A percentile compares a stretch with the other conserved stretches of the same genome.
phyloP scores from a whole-genome alignment of 1,284 basidiomycete species.

The Boletus austroedulis region DNA sequence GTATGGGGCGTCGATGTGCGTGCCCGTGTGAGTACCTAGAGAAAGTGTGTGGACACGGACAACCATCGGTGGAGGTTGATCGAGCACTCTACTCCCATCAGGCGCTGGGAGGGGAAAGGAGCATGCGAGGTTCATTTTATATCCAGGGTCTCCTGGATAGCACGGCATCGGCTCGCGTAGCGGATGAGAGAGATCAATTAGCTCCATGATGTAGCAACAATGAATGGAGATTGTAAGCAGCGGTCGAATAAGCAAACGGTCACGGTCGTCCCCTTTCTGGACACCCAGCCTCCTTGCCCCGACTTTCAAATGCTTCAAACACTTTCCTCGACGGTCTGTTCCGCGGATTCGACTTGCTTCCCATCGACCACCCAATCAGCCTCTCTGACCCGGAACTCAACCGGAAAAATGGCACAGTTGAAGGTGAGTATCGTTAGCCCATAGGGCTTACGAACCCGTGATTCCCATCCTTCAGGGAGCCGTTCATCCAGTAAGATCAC shows the following conservation, averaged over 20 bases:
- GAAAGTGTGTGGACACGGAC: slow-evolving; percentile 27
- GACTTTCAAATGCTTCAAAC: not conserved
- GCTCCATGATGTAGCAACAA: slow-evolving; percentile 15
- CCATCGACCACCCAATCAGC: slow-evolving; percentile 12
- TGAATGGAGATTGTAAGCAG: not conserved
- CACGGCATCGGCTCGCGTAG: slow-evolving; percentile 23
- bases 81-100: not conserved
- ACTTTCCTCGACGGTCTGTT: not conserved
- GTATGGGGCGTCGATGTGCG: slow-evolving; percentile 72
- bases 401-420: slow-evolving; percentile 49
- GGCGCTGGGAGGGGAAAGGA: slow-evolving; percentile 10
- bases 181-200: slow-evolving; percentile 32
- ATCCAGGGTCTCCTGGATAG: slow-evolving; percentile 33
- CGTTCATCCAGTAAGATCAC: slow-evolving; percentile 60
- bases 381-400: slow-evolving; percentile 42
- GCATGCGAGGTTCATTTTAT: slow-evolving; percentile 22
- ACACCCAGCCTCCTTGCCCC: too few relatives aligned
- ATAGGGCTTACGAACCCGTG: slow-evolving; percentile 46
- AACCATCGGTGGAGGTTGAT: slow-evolving; percentile 6
- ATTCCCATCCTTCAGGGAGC: slow-evolving; percentile 66
- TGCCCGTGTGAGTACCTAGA: slow-evolving; percentile 46
- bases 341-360: not conserved
- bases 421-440: slow-evolving; percentile 61
- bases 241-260: too few relatives aligned
- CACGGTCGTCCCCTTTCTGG: too few relatives aligned